Base-by-base conservation (phyloP, 805 yeast genomes). In the Zygosaccharomyces bisporus region DNA sequence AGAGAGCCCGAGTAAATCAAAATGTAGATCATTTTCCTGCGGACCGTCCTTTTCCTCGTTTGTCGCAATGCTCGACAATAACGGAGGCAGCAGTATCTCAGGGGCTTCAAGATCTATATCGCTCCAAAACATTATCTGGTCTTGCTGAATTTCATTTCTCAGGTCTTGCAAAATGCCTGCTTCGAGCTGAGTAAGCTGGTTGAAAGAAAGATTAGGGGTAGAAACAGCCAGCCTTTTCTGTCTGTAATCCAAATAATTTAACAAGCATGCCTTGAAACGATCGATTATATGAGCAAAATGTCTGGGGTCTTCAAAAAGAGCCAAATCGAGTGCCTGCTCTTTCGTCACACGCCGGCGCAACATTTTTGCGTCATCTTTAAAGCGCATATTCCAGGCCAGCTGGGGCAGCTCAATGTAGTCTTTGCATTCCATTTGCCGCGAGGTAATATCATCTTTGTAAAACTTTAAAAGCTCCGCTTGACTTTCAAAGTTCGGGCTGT, bases 361-460 rank as follows among this genome's bases (percentile, higher is more conserved):
- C 6, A 19, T 23, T 24, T 30, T 19, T 7, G 41, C 39, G n/a
- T 39, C 41, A 33, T 46, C 45, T 16, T 32, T 24, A 34, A 42
- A 43, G 30, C 32, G 38, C 34, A 51, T 39, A n/a, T 52, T 38
- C 57, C 55, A 54, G 12, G 60, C 60, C 24, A 54, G 24, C 24
- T 46, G 58, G 17, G 58, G 57, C 8, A 54, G 27, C 6, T 21
- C 39, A 10, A 54, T 53, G 14, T 41, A 32, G 33, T 56, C 58
- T 8, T 38, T 39, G 3, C 41, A 29, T 18, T 41, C 45, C 8
- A 8, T 10, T 35, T 55, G 55, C 10, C 27, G 34, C n/a, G 6
- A 9, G 9, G 12, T 18, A 17, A 52, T 44, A 17, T 17, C 21
- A 10, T 36, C 29, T 7, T 33, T 23, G 37, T 44, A 55, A 6